A percentile compares a stretch with the other conserved stretches of the same genome.
Evolutionary conservation across 352 stramenopile genomes (phyloP).

Genomic region (Phytophthora sp.): DNA sequence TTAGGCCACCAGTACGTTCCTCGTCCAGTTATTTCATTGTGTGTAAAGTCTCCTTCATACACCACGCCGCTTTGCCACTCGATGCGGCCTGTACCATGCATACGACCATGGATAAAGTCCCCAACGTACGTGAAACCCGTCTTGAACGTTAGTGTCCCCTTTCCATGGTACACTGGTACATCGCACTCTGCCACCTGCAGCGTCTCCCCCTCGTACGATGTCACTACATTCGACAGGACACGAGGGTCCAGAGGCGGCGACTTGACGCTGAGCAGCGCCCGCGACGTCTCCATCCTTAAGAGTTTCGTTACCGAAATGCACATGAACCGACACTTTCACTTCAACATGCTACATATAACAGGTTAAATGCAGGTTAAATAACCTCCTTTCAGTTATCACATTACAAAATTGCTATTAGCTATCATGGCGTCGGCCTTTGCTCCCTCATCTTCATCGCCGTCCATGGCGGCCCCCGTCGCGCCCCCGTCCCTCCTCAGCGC

Average conservation of each 20-base stretch:
- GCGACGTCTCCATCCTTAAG: neutral
- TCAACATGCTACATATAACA: conserved; percentile 20
- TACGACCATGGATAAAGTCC: conserved; percentile 63
- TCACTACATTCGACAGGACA: conserved; percentile 61
- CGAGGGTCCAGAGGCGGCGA: conserved; percentile 58
- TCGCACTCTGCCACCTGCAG: conserved; percentile 47
- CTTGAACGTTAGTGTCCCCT: conserved; percentile 59
- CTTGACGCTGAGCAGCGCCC: no score
- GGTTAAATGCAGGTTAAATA: conserved; percentile 3
- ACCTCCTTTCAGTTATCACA: conserved; percentile 10
- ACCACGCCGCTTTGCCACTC: conserved; percentile 63
- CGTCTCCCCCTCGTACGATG: conserved; percentile 57
- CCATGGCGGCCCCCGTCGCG: conserved; percentile 8
- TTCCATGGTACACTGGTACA: conserved; percentile 65
- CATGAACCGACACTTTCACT: conserved; percentile 27
- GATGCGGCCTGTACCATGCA: conserved; percentile 78
- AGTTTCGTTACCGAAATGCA: conserved; percentile 23
- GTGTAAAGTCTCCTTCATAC: conserved; percentile 76
- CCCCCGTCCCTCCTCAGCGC: neutral
- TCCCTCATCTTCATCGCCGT: conserved; percentile 12
- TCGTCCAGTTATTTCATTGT: conserved; percentile 72
- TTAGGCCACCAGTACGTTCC: conserved; percentile 84
- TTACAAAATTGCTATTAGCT: neutral
- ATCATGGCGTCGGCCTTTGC: conserved; percentile 14
- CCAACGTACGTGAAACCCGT: conserved; percentile 77